Evolutionary conservation across 345 rosid genomes (phyloP), one percentile per base, ranked within the genome.

Genomic region (Euclidium syriacum): DNA sequence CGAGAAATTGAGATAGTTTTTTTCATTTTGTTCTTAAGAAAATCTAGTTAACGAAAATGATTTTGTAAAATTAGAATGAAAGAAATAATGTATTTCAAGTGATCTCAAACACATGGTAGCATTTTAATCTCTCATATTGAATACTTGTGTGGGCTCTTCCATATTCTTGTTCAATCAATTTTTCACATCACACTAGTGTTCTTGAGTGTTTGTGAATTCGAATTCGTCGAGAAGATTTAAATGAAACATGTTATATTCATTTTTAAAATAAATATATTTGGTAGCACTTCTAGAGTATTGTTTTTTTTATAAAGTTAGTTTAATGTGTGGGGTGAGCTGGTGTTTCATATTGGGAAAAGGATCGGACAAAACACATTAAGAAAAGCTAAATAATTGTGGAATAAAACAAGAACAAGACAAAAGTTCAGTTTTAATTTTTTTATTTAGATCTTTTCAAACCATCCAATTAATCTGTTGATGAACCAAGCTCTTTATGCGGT

Each of bases 351-450:
- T 64, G 75, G 75, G 75, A 57, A 64, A 60, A 57, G 70, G 60
- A 71, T 57, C 65, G 55, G 90, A 83, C 63, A 42, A 75, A 78
- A 77, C 81, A 81, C 75, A 65, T 76, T 65, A 76, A 70, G 50
- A 73, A 79, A 83, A 70, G 57, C 76, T 49, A 74, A 70, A 85
- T 76, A 76, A 80, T 80, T 80, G 83, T 67, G 62, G 85, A 76
- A 80, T 72, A 79, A 75, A 88, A 76, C 85, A 80, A 81, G 76
- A 81, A 83, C 65, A 76, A 79, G 92, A 85, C 90, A 85, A 88
- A 80, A 69, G 15, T 50, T 22, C 51, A 22, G 32, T 40, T 22
- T 43, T n/a, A n/a, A n/a, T n/a, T n/a, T 47, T 22, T 19, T 39
- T 26, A 5, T 0, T 2, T 2, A 5, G 2, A 11, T 34, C 1